These are phyloP conservation scores for Pseudomicrostroma phylloplanum DNA, from an alignment of 1,284 basidiomycete genomes.

Conservation along the genomic window DNA sequence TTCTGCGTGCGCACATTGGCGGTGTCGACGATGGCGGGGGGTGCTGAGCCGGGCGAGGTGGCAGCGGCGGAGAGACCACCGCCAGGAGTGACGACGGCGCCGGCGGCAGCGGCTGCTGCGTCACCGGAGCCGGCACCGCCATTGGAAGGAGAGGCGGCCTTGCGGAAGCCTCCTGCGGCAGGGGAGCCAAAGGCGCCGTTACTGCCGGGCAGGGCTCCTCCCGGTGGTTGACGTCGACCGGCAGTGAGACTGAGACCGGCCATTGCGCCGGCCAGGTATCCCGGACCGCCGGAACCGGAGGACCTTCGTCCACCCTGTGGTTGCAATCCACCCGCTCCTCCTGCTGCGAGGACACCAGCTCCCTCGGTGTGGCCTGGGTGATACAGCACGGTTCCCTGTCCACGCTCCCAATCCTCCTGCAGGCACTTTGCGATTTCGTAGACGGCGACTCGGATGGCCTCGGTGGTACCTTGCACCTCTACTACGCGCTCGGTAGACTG, in stretches of 20 bases:
- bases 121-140: conserved; percentile 8
- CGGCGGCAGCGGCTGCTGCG: conserved; percentile 25
- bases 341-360: conserved; percentile 56
- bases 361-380: conserved; percentile 60
- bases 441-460: conserved; percentile 82
- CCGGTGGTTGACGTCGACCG: conserved; percentile 1
- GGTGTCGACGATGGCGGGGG: conserved; percentile 13
- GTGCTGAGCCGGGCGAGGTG: conserved; percentile 17
- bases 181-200: neutral
- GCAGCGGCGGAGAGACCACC: conserved; percentile 26
- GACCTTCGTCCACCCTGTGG: conserved; percentile 31
- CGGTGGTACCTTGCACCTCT: conserved; percentile 86
- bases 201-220: neutral
- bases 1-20: conserved; percentile 90
- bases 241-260: conserved; percentile 17
- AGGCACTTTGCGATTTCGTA: conserved; percentile 92
- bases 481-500: conserved; percentile 65
- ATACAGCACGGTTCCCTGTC: conserved; percentile 82
- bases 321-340: conserved; percentile 46
- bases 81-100: conserved; percentile 40
- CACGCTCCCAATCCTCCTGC: conserved; percentile 92
- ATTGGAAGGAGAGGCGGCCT: neutral
- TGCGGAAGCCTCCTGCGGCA: neutral
- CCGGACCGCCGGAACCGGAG: neutral
- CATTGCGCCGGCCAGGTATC: conserved; percentile 50